Percentiles rank a stretch among this genome's conserved stretches.
phyloP scores from a whole-genome alignment of 805 yeast species.

The Zygosaccharomyces pseudorouxii region DNA sequence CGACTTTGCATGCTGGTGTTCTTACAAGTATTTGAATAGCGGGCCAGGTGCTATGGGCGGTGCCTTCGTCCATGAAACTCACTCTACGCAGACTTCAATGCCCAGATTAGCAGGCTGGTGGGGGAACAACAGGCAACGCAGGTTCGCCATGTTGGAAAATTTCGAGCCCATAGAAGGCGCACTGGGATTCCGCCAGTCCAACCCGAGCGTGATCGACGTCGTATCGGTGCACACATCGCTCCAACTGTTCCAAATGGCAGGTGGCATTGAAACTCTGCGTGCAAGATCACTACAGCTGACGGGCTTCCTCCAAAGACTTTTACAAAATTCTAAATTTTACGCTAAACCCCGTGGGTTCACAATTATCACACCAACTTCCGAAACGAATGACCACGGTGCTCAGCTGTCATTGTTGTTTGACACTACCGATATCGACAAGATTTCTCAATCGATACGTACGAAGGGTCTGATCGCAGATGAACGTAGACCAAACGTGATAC shows the following conservation, averaged over 20 bases:
- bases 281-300: conserved; percentile 57
- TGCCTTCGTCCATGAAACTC: conserved; percentile 63
- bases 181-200: conserved; percentile 81
- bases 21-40: conserved; percentile 83
- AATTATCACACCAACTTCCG: conserved; percentile 68
- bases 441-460: conserved; percentile 45
- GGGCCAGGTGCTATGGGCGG: conserved; percentile 97
- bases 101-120: conserved; percentile 96
- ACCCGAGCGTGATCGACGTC: conserved; percentile 83
- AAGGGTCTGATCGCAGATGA: conserved; percentile 80
- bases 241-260: conserved; percentile 51
- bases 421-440: conserved; percentile 58
- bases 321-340: conserved; percentile 47
- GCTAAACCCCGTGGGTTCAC: conserved; percentile 34
- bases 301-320: conserved; percentile 44
- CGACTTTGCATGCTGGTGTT: conserved; percentile 94
- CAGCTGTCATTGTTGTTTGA: conserved; percentile 74
- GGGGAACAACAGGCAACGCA: conserved; percentile 70
- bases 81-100: conserved; percentile 33
- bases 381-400: conserved; percentile 60
- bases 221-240: conserved; percentile 67
- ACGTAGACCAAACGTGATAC: conserved; percentile 82
- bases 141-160: conserved; percentile 75
- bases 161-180: conserved; percentile 86
- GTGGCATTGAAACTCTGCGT: conserved; percentile 60